These are phyloP conservation scores for Hansenula anomala DNA, from an alignment of 1,139 yeast species.

Conservation along the genomic window DNA sequence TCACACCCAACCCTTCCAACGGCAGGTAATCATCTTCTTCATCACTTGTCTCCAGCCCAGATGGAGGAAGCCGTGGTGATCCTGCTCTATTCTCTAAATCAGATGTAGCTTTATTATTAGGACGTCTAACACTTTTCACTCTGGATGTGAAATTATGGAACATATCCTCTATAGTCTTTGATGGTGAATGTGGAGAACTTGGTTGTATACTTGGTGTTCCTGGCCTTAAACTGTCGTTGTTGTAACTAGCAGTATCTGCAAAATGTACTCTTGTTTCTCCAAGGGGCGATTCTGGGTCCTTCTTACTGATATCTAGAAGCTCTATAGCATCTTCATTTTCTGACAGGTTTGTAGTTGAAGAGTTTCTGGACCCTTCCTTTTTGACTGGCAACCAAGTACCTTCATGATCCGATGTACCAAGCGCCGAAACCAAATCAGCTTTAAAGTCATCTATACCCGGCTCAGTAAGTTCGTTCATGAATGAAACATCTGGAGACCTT, in stretches of 20 bases:
- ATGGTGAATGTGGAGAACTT: constrained; percentile 1
- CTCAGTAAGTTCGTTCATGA: constrained; percentile 2
- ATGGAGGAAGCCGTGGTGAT: background rate
- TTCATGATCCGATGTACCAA: constrained; percentile 2
- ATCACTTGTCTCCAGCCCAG: background rate
- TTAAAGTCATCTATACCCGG: constrained; percentile 2
- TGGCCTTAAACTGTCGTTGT: background rate
- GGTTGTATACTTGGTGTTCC: background rate
- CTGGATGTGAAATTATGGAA: constrained; percentile 1
- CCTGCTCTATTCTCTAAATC: background rate
- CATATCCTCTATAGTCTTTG: constrained; percentile 3
- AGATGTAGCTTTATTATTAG: background rate
- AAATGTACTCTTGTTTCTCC: background rate
- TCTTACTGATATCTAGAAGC: background rate
- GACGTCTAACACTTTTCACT: background rate
- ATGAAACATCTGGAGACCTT: background rate
- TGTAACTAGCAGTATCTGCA: background rate
- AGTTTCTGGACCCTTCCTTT: background rate
- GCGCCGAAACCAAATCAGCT: constrained; percentile 4
- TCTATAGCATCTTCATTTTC: background rate
- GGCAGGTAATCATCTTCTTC: constrained; percentile 1
- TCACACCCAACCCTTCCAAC: background rate
- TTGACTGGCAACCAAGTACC: constrained; percentile 3
- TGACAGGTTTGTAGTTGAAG: background rate
- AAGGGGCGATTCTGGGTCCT: background rate